These are phyloP conservation scores for Fraxinus anomala DNA, from an alignment of 257 asterid genomes.

Conservation along the genomic window DNA sequence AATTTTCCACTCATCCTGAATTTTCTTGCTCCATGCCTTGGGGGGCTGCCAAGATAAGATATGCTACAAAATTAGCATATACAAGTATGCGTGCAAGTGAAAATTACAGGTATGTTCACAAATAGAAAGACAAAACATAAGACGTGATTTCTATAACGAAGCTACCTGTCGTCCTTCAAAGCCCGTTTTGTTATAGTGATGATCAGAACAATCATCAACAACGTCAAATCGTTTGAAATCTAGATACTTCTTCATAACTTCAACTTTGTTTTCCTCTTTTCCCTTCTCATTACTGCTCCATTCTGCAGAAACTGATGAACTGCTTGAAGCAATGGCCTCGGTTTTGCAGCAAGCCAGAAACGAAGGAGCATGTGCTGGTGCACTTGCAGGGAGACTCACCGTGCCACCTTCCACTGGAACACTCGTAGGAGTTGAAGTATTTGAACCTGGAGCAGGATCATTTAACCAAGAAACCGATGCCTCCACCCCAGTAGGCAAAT, in stretches of 20 bases:
- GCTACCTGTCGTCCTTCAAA: conserved; percentile 48
- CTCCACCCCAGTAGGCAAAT: conserved; percentile 73
- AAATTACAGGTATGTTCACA: not conserved
- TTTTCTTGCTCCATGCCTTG: conserved; percentile 51
- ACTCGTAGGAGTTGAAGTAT: conserved; percentile 13
- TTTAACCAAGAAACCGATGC: conserved; percentile 56
- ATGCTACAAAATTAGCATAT: not conserved
- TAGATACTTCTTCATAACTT: conserved; percentile 32
- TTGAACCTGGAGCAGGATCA: conserved; percentile 27
- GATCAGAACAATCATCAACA: conserved; percentile 54
- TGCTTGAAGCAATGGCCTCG: conserved; percentile 38
- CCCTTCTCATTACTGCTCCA: conserved; percentile 38
- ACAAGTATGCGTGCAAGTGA: not conserved
- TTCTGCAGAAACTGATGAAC: conserved; percentile 29
- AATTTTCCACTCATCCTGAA: conserved; percentile 67
- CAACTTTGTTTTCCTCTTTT: conserved; percentile 35
- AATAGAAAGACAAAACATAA: not conserved
- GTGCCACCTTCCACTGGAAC: conserved; percentile 7
- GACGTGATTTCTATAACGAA: not conserved
- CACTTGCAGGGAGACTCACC: conserved; percentile 16
- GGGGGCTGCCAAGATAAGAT: conserved; percentile 44
- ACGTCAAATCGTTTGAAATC: conserved; percentile 49
- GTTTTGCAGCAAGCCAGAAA: conserved; percentile 5
- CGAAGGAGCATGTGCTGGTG: conserved; percentile 23
- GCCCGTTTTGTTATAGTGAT: conserved; percentile 42